phyloP scores from a whole-genome alignment of 352 stramenopile species.

The Pythium sp. region DNA sequence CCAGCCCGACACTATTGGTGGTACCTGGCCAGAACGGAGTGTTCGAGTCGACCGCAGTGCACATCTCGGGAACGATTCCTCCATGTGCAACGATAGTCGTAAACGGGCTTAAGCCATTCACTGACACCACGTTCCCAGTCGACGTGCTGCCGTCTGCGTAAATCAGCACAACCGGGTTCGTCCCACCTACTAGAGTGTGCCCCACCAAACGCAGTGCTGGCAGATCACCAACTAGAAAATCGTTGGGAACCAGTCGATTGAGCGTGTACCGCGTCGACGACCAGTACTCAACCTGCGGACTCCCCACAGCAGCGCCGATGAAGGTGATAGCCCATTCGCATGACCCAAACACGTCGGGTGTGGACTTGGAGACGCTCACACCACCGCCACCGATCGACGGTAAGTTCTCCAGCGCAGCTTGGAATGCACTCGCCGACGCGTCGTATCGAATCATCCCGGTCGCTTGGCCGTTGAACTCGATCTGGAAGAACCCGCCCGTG shows the following conservation, averaged over 20 bases:
- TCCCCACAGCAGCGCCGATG: constrained; percentile 35
- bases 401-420: constrained; percentile 62
- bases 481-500: constrained; percentile 55
- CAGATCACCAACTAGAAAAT: constrained; percentile 54
- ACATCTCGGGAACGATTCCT: constrained; percentile 52
- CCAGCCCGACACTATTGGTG: constrained; percentile 47
- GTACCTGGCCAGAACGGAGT: constrained; percentile 61
- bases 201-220: constrained; percentile 25
- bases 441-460: constrained; percentile 72
- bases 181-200: constrained; percentile 33
- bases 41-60: constrained; percentile 58
- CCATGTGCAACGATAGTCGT: constrained; percentile 54
- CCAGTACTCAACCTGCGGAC: constrained; percentile 63
- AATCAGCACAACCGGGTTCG: constrained; percentile 27
- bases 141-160: constrained; percentile 38
- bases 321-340: constrained; percentile 70
- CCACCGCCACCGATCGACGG: constrained; percentile 39
- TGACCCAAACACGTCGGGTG: constrained; percentile 24
- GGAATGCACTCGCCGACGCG: constrained; percentile 38
- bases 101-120: constrained; percentile 59
- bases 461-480: constrained; percentile 63
- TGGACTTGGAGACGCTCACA: constrained; percentile 38
- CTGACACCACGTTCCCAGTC: constrained; percentile 20
- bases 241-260: constrained; percentile 40
- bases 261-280: constrained; percentile 54